These are phyloP conservation scores for Polygonum maritimum DNA, from an alignment of 148 eudicot species.

Conservation along the genomic window DNA sequence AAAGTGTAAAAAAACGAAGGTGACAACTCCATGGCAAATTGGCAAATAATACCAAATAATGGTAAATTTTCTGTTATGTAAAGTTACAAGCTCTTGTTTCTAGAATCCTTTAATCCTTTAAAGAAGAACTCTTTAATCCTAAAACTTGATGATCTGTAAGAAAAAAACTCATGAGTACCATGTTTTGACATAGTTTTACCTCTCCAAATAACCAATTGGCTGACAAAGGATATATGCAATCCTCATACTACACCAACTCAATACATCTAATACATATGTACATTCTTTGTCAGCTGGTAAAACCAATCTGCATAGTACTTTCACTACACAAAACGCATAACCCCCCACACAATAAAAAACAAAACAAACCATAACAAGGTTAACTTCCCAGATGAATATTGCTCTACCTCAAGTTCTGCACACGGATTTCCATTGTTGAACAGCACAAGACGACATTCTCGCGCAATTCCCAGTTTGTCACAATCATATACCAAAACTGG, in stretches of 20 bases:
- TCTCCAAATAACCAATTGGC: background rate
- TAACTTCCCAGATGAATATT: background rate
- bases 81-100: too few species aligned
- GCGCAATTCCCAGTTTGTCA: background rate
- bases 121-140: too few species aligned
- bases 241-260: conserved; percentile 1
- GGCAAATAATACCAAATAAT: too few species aligned
- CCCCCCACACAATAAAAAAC: background rate
- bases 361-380: background rate
- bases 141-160: too few species aligned
- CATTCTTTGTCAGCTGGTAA: conserved; percentile 1
- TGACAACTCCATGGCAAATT: too few species aligned
- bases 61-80: too few species aligned
- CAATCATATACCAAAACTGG: background rate
- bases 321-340: background rate
- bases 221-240: background rate
- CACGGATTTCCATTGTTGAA: background rate
- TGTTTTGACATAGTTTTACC: background rate
- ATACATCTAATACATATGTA: background rate
- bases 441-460: too few species aligned
- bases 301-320: background rate
- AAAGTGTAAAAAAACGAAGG: too few species aligned
- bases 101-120: too few species aligned
- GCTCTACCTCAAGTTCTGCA: background rate
- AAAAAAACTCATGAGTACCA: too few species aligned